phyloP scores from a whole-genome alignment of 176 grass and related monocot species.

The Aegilops tauschii region DNA sequence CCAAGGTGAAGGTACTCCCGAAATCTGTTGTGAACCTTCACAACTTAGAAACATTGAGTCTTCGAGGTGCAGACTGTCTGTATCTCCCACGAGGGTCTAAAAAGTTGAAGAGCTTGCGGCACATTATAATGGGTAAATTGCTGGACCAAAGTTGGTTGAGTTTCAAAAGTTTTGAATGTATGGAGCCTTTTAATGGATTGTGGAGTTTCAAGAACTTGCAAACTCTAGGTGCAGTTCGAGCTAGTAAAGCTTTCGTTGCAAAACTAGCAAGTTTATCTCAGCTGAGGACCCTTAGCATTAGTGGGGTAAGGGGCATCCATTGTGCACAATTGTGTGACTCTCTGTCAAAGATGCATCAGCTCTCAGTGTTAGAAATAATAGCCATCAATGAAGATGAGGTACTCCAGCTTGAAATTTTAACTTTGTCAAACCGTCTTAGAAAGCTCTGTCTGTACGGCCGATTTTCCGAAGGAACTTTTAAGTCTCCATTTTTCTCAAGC shows the following conservation, averaged over 20 bases:
- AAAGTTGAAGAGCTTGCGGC: constrained; percentile 21
- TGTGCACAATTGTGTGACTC: constrained; percentile 21
- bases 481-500: constrained; percentile 6
- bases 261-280: constrained; percentile 22
- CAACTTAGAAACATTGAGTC: constrained; percentile 53
- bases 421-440: background rate
- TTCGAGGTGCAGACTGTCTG: background rate
- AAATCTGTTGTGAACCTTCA: constrained; percentile 36
- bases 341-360: constrained; percentile 5
- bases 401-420: constrained; percentile 27
- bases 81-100: background rate
- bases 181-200: background rate
- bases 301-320: background rate
- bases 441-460: background rate
- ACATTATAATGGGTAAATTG: background rate
- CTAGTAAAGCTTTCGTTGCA: background rate
- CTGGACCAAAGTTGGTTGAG: fast-evolving
- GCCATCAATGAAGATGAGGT: constrained; percentile 25
- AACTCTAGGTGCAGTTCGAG: background rate
- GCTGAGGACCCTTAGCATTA: background rate
- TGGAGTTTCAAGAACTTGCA: constrained; percentile 10
- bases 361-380: constrained; percentile 4
- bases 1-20: constrained; percentile 48
- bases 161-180: background rate
- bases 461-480: background rate